Base-by-base conservation (phyloP, 306 rosid species). In the Quercus alba region DNA sequence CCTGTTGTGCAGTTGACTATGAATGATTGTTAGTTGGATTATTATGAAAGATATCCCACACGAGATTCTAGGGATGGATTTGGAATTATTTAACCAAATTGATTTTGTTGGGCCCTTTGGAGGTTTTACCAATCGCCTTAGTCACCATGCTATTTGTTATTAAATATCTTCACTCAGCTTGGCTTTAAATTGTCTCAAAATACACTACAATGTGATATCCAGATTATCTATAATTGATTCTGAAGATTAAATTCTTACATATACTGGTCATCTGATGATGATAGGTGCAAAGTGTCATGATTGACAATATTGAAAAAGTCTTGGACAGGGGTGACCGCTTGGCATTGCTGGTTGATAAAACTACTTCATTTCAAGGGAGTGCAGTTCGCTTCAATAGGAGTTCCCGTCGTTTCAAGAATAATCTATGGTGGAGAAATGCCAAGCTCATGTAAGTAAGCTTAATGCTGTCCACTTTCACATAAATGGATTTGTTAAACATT, bases 361-460 rank as follows among this genome's bases (percentile, higher is more conserved):
- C 99, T 81, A 76, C 88, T 23, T 88, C 88, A 74, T 87, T 96
- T 97, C 99, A 96, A 92, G 98, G 93, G 73, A 93, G 92, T 75
- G 86, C 97, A 21, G 83, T 91, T 77, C 91, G 97, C 59, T 96
- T 96, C 85, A 87, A 94, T 73, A 96, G 94, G 90, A 97, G 93
- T 83, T 92, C 99, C 81, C 99, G 97, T 17, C 97, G 98, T 38
- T 96, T 91, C 86, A 84, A 96, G 84, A 91, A 85, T 79, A 82
- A 93, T 15, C 91, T 90, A 11, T 96, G 99, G 99, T 96, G 99
- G 99, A 91, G 92, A 87, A 96, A 96, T 77, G 97, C 91, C 77
- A 93, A 96, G 87, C 98, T 96, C 62, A 86, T 85, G 99, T 96
- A 88, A 5, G 99, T 73, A 26, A 25, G 9, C 9, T 15, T 23